phyloP scores from a whole-genome alignment of 192 early-diverging fungal genomes.

The Phlyctochytrium bullatum region DNA sequence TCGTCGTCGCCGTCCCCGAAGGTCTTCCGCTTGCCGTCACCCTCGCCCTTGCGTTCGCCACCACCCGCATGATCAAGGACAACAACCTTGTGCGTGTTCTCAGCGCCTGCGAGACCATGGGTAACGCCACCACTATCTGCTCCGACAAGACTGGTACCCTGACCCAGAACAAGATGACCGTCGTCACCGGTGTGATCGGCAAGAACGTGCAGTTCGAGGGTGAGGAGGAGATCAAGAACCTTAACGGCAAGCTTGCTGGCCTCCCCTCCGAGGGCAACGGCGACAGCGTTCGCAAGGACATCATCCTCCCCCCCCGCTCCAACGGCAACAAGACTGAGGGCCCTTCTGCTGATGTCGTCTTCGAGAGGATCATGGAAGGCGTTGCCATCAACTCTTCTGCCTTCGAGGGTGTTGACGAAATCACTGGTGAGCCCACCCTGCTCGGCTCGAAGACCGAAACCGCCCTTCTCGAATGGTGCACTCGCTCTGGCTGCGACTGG shows the following conservation, averaged over 20 bases:
- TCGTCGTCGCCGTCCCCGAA: constrained; percentile 98
- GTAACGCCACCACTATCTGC: constrained; percentile 96
- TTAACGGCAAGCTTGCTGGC: constrained; percentile 2
- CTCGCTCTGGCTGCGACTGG: constrained; percentile 62
- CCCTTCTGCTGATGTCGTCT: constrained; percentile 1
- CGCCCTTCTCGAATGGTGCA: constrained; percentile 79
- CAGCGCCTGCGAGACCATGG: constrained; percentile 98
- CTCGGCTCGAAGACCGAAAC: constrained; percentile 94
- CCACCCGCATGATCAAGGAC: constrained; percentile 92
- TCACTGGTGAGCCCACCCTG: constrained; percentile 37
- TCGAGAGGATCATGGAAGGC: constrained; percentile 18
- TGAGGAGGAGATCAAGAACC: constrained; percentile 27
- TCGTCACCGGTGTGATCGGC: constrained; percentile 82
- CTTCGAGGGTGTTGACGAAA: constrained; percentile 9
- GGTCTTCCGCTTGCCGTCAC: constrained; percentile 98
- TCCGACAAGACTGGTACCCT: constrained; percentile 99
- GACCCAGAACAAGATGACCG: constrained; percentile 97
- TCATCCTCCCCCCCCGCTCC: background rate
- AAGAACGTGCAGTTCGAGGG: constrained; percentile 57
- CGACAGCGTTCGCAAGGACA: background rate
- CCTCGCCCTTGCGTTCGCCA: constrained; percentile 90
- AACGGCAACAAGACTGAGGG: constrained; percentile 8
- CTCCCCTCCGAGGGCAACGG: background rate
- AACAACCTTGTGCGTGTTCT: constrained; percentile 95
- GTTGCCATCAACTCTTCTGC: constrained; percentile 38